A percentile compares a stretch with the other conserved stretches of the same genome.
These are phyloP conservation scores for Penicillium atrosanguineum DNA, from an alignment of 495 filamentous ascomycete genomes.

Conservation along the genomic window DNA sequence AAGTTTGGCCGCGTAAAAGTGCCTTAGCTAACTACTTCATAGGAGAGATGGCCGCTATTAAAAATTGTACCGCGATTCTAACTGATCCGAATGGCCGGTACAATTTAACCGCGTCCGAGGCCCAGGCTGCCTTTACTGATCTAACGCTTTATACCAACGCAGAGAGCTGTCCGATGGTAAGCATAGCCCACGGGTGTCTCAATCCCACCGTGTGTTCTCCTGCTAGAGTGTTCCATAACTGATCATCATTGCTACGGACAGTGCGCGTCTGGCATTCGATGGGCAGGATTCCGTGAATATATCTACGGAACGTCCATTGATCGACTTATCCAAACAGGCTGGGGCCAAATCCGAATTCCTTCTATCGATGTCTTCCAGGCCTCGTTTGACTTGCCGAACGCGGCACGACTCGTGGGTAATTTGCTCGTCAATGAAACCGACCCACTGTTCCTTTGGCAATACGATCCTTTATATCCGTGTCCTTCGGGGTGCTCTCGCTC, in stretches of 20 bases:
- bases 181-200: neutral
- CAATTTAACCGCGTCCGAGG: slow-evolving; percentile 36
- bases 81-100: slow-evolving; percentile 41
- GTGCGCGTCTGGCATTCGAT: slow-evolving; percentile 56
- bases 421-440: slow-evolving; percentile 53
- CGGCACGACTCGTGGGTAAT: slow-evolving; percentile 34
- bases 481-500: slow-evolving; percentile 39
- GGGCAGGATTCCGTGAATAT: slow-evolving; percentile 53
- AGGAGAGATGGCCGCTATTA: slow-evolving; percentile 55
- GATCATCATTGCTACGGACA: neutral
- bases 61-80: slow-evolving; percentile 49
- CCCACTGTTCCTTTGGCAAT: slow-evolving; percentile 53
- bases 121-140: slow-evolving; percentile 40
- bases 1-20: too few species aligned
- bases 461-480: slow-evolving; percentile 37
- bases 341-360: slow-evolving; percentile 48
- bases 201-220: too few species aligned
- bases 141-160: slow-evolving; percentile 56
- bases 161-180: slow-evolving; percentile 55
- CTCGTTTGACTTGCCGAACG: slow-evolving; percentile 33
- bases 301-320: slow-evolving; percentile 53
- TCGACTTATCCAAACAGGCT: slow-evolving; percentile 36
- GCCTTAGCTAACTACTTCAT: too few species aligned
- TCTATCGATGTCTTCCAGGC: slow-evolving; percentile 45
- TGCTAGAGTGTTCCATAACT: too few species aligned